These are phyloP conservation scores for Diplotaxis tenuifolia DNA, from an alignment of 345 rosid species.

Conservation along the genomic window DNA sequence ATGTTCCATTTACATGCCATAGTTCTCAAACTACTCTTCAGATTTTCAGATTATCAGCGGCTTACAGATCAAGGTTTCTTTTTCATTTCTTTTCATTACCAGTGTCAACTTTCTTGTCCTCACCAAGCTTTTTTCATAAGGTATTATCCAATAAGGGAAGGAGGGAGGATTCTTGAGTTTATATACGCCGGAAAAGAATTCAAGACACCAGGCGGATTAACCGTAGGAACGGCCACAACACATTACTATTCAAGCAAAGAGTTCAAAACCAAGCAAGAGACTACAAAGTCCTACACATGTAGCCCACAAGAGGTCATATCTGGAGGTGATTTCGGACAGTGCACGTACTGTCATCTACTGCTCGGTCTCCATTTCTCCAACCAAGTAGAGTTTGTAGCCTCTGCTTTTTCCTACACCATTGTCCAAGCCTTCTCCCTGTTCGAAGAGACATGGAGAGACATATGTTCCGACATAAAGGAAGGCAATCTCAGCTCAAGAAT, in stretches of 20 bases:
- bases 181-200: conserved; percentile 79
- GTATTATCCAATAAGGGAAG: conserved; percentile 70
- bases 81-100: not conserved
- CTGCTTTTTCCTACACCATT: conserved; percentile 79
- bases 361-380: conserved; percentile 65
- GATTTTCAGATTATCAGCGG: conserved; percentile 78
- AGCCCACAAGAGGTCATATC: conserved; percentile 82
- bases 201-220: conserved; percentile 71
- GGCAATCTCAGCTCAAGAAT: conserved; percentile 59
- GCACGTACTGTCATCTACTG: conserved; percentile 88
- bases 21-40: conserved; percentile 76
- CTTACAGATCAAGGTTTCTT: conserved; percentile 78
- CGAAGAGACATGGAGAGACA: conserved; percentile 75
- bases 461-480: conserved; percentile 58
- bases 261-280: conserved; percentile 73
- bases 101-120: no score
- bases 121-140: conserved; percentile 31
- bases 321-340: conserved; percentile 73
- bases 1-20: conserved; percentile 75
- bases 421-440: conserved; percentile 76
- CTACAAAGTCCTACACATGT: conserved; percentile 70
- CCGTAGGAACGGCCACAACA: conserved; percentile 84
- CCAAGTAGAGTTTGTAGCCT: conserved; percentile 70
- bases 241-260: conserved; percentile 89
- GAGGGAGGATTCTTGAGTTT: conserved; percentile 84